Percentiles rank a stretch among this genome's conserved stretches.
These are phyloP conservation scores for Fonsecaea nubica DNA, from an alignment of 2,329 filamentous ascomycete species.

Conservation along the genomic window DNA sequence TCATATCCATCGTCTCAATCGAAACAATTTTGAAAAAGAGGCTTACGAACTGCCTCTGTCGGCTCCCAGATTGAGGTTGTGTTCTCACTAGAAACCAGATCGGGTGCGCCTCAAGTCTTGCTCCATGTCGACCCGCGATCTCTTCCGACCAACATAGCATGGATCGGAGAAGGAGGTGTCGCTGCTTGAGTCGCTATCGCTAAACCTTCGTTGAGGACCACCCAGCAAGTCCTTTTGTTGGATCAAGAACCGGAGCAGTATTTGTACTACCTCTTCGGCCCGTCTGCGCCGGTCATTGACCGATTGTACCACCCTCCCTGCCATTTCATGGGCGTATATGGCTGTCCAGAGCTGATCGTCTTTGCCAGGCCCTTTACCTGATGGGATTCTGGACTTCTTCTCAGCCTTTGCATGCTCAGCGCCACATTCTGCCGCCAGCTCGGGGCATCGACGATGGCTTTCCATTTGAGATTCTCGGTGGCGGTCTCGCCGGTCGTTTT, in stretches of 20 bases:
- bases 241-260: slow-evolving; percentile 18
- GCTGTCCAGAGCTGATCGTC: slow-evolving; percentile 36
- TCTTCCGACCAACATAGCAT: slow-evolving; percentile 11
- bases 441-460: slow-evolving; percentile 26
- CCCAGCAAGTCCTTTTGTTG: background rate
- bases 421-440: slow-evolving; percentile 23
- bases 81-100: background rate
- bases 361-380: slow-evolving; percentile 35
- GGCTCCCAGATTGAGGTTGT: background rate
- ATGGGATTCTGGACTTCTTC: slow-evolving; percentile 23
- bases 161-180: background rate
- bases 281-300: slow-evolving; percentile 29
- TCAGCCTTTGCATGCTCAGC: slow-evolving; percentile 16
- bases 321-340: slow-evolving; percentile 31
- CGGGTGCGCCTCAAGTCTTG: background rate
- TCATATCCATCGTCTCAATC: background rate
- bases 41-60: background rate
- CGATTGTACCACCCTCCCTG: slow-evolving; percentile 28
- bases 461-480: slow-evolving; percentile 32
- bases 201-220: background rate
- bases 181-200: background rate
- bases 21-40: background rate
- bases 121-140: slow-evolving; percentile 4
- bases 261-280: slow-evolving; percentile 17
- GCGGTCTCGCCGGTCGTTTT: slow-evolving; percentile 29